phyloP scores from a whole-genome alignment of 2,329 filamentous ascomycete genomes.

The Verticillium nonalfalfae region DNA sequence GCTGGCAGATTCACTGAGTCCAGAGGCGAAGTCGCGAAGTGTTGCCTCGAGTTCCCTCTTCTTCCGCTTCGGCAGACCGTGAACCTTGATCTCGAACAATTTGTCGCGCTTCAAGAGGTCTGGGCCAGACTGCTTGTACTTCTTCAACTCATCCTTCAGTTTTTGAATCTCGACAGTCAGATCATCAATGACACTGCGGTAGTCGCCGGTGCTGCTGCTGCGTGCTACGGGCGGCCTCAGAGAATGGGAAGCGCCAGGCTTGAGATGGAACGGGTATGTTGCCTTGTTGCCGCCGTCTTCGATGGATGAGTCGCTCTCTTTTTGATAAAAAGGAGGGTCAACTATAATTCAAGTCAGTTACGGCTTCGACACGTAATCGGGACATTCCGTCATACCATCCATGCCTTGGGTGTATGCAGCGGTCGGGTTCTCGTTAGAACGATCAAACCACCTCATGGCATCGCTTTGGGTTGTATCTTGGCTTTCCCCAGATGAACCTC shows the following conservation, averaged over 20 bases:
- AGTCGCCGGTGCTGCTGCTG: conserved; percentile 66
- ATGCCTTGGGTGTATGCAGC: conserved; percentile 36
- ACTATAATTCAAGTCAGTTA: conserved; percentile 20
- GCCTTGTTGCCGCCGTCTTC: conserved; percentile 28
- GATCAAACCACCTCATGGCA: conserved; percentile 48
- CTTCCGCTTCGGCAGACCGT: conserved; percentile 65
- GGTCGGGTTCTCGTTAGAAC: conserved; percentile 42
- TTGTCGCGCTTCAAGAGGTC: conserved; percentile 67
- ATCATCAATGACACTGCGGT: conserved; percentile 79
- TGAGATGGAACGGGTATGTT: conserved; percentile 14
- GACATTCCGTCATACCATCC: conserved; percentile 31
- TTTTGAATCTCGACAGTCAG: conserved; percentile 78
- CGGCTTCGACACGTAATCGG: not conserved
- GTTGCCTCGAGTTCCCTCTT: conserved; percentile 71
- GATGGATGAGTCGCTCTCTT: conserved; percentile 44
- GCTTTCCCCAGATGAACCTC: conserved; percentile 43
- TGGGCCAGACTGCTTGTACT: conserved; percentile 61
- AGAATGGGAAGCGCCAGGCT: conserved; percentile 13
- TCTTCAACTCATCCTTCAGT: conserved; percentile 65
- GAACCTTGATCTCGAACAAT: conserved; percentile 76
- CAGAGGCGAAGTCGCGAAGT: conserved; percentile 61
- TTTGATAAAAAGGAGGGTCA: conserved; percentile 50
- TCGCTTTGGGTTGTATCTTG: conserved; percentile 42
- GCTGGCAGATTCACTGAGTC: conserved; percentile 18
- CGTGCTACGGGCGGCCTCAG: conserved; percentile 26